Base-by-base conservation (phyloP, 306 rosid genomes). In the Dicorynia guianensis region DNA sequence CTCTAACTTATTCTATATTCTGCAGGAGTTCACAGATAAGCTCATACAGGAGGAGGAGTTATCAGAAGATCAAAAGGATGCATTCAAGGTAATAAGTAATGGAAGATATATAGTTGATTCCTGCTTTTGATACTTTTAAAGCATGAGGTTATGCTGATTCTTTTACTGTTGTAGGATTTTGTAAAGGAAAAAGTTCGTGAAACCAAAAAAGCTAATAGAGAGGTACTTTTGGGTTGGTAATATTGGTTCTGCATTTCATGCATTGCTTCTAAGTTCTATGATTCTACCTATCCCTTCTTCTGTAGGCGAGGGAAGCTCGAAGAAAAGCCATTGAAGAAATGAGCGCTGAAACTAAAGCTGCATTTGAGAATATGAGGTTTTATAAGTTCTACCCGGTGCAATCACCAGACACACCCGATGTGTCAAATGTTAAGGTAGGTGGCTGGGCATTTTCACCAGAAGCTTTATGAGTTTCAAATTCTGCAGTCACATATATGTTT, bases 351-450 rank as follows among this genome's bases (percentile, higher is more conserved):
- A 74, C 88, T 14, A 93, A 84, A 78, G 75, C 85, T 20, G 97
- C 97, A 8, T 85, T 86, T 72, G 86, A 93, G 77, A 79, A 57
- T 12, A 90, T 90, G 94, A 90, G 74, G 75, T 93, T 93, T 82
- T 91, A 91, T 17, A 91, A 91, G 85, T 91, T 91, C 86, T 91
- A 91, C 80, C 97, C 97, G 2, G 95, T 91, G 43, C 77, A 58
- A 84, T 82, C 93, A 40, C 81, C 91, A 3, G 91, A 91, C 58
- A 75, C 93, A 20, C 97, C 97, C 6, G 95, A 91, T 52, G 82
- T 89, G 59, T 89, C 97, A 42, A 78, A 64, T 5, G 95, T 91
- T 55, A 91, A 89, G 97, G 97, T 93, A 74, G 20, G 56, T 60
- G 33, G 39, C 59, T 59, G 61, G 59, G 57, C 73, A 61, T 72